These are phyloP conservation scores for Phytomonas francai DNA, from an alignment of 208 protist genomes.

Conservation along the genomic window DNA sequence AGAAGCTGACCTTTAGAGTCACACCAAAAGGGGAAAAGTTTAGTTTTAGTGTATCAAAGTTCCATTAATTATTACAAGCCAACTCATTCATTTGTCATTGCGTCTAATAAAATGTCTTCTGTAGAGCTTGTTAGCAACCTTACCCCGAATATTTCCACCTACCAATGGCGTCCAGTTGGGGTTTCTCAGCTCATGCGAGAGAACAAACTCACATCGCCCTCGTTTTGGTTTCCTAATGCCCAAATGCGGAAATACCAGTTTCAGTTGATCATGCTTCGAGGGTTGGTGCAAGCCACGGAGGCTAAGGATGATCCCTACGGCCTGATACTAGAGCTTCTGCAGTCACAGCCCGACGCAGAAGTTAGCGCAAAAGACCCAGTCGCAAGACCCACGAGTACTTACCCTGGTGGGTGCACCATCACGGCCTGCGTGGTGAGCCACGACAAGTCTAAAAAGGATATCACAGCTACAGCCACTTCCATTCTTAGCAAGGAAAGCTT, in stretches of 20 bases:
- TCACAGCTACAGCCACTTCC: slow-evolving; percentile 19
- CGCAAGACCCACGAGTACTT: slow-evolving; percentile 5
- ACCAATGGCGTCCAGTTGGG: slow-evolving; percentile 33
- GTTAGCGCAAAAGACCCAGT: slow-evolving; percentile 1
- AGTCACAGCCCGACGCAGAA: slow-evolving; percentile 17
- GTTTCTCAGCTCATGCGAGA: slow-evolving; percentile 41
- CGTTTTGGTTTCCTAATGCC: slow-evolving; percentile 69
- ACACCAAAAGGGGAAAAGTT: neutral
- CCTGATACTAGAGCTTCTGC: slow-evolving; percentile 64
- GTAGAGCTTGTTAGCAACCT: slow-evolving; percentile 57
- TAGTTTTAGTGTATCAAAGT: neutral
- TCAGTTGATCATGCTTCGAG: slow-evolving; percentile 52
- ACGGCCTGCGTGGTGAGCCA: slow-evolving; percentile 34
- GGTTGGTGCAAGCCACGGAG: slow-evolving; percentile 22
- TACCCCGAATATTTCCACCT: slow-evolving; percentile 29
- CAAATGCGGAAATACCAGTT: slow-evolving; percentile 57
- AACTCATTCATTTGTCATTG: neutral
- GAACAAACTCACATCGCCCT: slow-evolving; percentile 77
- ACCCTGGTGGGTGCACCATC: slow-evolving; percentile 44
- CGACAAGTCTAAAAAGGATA: slow-evolving; percentile 8
- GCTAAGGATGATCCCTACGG: slow-evolving; percentile 30
- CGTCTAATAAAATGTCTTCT: slow-evolving; percentile 21
- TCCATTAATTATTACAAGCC: neutral
- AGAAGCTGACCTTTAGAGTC: neutral
- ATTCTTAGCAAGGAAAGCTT: slow-evolving; percentile 18